Evolutionary conservation across 768 basidiomycete genomes (phyloP), one percentile per base, ranked within the genome.

Genomic region (Tylopilus plumbeoviolaceoides): DNA sequence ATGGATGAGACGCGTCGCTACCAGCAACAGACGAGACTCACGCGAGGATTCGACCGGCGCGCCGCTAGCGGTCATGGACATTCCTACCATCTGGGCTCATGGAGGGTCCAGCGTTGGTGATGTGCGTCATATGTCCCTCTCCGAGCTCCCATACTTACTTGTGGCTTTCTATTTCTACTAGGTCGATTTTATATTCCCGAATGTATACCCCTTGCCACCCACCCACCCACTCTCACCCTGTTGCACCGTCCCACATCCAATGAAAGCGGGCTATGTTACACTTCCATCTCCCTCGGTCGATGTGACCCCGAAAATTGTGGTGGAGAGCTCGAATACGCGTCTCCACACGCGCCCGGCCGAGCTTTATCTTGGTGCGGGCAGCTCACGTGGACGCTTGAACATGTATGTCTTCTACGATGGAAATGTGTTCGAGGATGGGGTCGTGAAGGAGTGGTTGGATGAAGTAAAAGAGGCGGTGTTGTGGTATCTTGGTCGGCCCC

Each of bases 341-440:
- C 64, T 82, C 12, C 77, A 73, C 40, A 70, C 72, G 48, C 74
- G 78, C 7, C 76, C 80, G 2, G 69, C 60, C 3, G 77, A 82
- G 57, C 60, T 66, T 28, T 67, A 80, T 55, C 67, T 81, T 0
- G 75, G 75, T 2, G 74, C 78, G n/a, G 48, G 64, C 4, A 76
- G 70, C 2, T 58, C 58, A 4, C 57, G 56, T 3, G 61, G 71
- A 27, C 63, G 66, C 38, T 53, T 83, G 31, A 55, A 53, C 5
- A 44, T 80, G 44, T 47, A 59, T 11, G 33, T 70, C 7, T 73
- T 50, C 57, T 76, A 68, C 57, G 81, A 83, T 47, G 64, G 60
- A 8, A 78, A 82, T 56, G 75, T 77, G 5, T 81, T 73, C 46
- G 70, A 75, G 1, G 65, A 70, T 9, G 66, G 48, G 1, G 54